Evolutionary conservation across 352 stramenopile species (phyloP).

Genomic region (Pilasporangium apinafurcum): DNA sequence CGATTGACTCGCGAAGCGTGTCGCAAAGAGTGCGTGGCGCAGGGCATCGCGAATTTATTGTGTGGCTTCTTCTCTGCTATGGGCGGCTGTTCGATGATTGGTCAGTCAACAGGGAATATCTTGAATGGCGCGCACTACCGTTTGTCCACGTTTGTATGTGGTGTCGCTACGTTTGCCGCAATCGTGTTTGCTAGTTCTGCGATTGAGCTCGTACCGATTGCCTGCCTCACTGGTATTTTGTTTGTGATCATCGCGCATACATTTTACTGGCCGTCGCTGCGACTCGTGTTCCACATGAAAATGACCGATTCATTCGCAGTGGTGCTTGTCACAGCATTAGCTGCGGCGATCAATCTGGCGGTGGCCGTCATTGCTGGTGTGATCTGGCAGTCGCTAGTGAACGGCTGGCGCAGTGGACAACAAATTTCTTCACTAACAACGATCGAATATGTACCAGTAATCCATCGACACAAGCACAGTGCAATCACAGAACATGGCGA

Average conservation of each 20-base stretch:
- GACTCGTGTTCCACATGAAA: constrained; percentile 68
- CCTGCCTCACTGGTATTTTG: constrained; percentile 83
- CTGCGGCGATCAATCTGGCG: constrained; percentile 81
- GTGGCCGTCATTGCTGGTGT: constrained; percentile 84
- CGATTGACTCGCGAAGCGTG: constrained; percentile 51
- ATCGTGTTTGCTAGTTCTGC: constrained; percentile 77
- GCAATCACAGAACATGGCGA: constrained; percentile 18
- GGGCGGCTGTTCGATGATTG: constrained; percentile 93
- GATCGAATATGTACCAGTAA: constrained; percentile 25
- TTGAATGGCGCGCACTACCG: constrained; percentile 75
- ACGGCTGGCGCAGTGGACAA: constrained; percentile 70
- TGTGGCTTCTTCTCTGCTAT: constrained; percentile 90
- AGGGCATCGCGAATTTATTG: constrained; percentile 90
- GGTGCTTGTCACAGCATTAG: constrained; percentile 79
- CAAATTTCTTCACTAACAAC: constrained; percentile 28
- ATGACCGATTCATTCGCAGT: constrained; percentile 69
- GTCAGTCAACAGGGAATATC: constrained; percentile 89
- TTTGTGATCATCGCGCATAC: constrained; percentile 86
- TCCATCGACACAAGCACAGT: constrained; percentile 7
- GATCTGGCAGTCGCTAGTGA: constrained; percentile 77
- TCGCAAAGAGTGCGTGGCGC: constrained; percentile 78
- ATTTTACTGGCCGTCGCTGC: constrained; percentile 88
- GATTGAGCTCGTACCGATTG: constrained; percentile 83
- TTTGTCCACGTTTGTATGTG: constrained; percentile 61
- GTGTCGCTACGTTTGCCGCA: constrained; percentile 61